Conservation (phyloP, 73 alveolate species). For the Symbiodinium pilosum region DNA sequence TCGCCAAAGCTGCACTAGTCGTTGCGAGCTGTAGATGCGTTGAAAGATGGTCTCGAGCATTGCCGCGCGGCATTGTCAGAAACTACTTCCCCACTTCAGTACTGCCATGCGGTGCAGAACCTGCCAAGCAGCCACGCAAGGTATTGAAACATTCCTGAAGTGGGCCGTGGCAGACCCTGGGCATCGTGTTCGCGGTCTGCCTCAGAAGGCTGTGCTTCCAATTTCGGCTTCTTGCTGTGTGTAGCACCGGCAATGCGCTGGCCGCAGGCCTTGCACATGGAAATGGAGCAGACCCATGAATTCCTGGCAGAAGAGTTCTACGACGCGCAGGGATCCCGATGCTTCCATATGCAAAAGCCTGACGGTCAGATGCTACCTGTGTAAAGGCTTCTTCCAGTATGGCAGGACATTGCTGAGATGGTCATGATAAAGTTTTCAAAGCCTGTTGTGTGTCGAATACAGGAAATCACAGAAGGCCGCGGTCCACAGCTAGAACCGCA, state of each 20-base stretch:
- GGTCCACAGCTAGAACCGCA: conserved; percentile 54
- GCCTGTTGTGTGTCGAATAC: too few species aligned
- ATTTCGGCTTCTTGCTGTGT: too few species aligned
- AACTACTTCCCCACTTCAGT: too few species aligned
- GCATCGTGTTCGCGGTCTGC: conserved; percentile 73
- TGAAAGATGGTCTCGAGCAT: too few species aligned
- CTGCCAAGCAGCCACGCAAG: background rate
- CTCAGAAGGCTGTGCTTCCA: conserved; percentile 30
- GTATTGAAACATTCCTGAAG: conserved; percentile 14
- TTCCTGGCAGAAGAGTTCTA: conserved; percentile 78
- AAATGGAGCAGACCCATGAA: conserved; percentile 85
- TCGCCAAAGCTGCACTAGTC: too few species aligned
- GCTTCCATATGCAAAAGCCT: background rate
- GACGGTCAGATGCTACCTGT: too few species aligned
- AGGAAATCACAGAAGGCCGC: conserved; percentile 91
- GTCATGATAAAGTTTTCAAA: background rate
- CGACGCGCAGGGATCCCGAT: conserved; percentile 42
- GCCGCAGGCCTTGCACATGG: conserved; percentile 72
- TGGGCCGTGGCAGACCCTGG: conserved; percentile 21
- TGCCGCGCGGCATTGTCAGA: too few species aligned
- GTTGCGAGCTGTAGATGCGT: too few species aligned
- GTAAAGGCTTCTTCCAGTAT: conserved; percentile 65
- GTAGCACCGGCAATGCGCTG: too few species aligned
- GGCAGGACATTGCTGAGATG: conserved; percentile 23
- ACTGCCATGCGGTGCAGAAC: background rate